Evolutionary conservation across 2,329 filamentous ascomycete genomes (phyloP), one percentile per base, ranked within the genome.

Genomic region (Cladosporium sp.): DNA sequence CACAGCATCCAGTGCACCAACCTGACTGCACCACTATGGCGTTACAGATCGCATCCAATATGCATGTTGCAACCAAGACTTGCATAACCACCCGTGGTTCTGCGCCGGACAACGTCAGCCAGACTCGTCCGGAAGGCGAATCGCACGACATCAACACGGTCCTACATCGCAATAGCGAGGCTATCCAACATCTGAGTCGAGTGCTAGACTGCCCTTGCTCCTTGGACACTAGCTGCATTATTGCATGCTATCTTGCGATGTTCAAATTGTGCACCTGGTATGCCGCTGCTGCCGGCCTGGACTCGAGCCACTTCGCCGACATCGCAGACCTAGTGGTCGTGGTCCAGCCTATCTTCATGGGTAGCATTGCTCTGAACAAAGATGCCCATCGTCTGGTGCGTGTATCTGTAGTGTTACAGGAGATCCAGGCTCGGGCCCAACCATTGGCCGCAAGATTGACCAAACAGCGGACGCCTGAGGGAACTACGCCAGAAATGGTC

Each of bases 241-340:
- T 68, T 14, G 65, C 65, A 4, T 68, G 67, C 57, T 67, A 67
- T 28, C 65, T 68, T 28, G 65, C 65, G 18, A 61, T 65, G 24
- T 36, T 34, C 36, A 68, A 68, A 47, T 63, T 68, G 26, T 57
- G 67, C 28, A 52, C 58, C 11, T 68, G 67, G 67, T 68, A 68
- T 58, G 65, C 44, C 38, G 65, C 67, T 2, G 65, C 67, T 26
- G 62, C 67, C 34, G 65, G 65, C 30, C 24, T 60, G 26, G 44
- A 49, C 44, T 49, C 44, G n/a, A 26, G n/a, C 6, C 44, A 26
- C 18, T 26, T 26, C n/a, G 63, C 54, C n/a, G 44, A 49, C 38
- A 66, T 60, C 4, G 32, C 65, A 18, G 61, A 67, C 38, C 51
- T 61, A 26, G 64, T 66, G 18, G 55, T 66, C 24, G 24, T 24